Percentiles rank a stretch among this genome's conserved stretches.
These are phyloP conservation scores for Thraustotheca clavata DNA, from an alignment of 352 stramenopile genomes.

Conservation along the genomic window DNA sequence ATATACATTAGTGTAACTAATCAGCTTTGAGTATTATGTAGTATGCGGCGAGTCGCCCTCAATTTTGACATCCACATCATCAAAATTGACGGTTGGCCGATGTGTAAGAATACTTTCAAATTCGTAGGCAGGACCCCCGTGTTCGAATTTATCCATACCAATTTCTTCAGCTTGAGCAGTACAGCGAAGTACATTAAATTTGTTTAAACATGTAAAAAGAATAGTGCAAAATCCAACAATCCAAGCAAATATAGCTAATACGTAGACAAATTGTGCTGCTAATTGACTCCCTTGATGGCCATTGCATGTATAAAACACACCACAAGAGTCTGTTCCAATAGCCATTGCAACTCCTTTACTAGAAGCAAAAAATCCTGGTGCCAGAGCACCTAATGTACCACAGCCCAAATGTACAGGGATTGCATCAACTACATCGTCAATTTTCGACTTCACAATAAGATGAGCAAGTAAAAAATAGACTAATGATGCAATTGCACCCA, in stretches of 20 bases:
- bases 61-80: too few species aligned
- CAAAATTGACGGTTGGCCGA: too few species aligned
- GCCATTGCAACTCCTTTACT: conserved; percentile 24
- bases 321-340: conserved; percentile 23
- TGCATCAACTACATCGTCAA: conserved; percentile 82
- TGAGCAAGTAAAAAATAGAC: conserved; percentile 55
- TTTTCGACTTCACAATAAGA: conserved; percentile 30
- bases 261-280: conserved; percentile 30
- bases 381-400: conserved; percentile 59
- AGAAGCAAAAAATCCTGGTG: conserved; percentile 59
- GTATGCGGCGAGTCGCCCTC: too few species aligned
- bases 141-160: conserved; percentile 24
- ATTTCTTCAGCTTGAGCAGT: conserved; percentile 19
- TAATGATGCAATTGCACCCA: conserved; percentile 32
- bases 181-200: conserved; percentile 18
- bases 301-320: conserved; percentile 29
- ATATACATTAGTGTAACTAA: too few species aligned
- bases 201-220: conserved; percentile 34
- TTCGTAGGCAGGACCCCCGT: conserved; percentile 22
- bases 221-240: conserved; percentile 20
- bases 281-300: conserved; percentile 24
- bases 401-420: conserved; percentile 68
- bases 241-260: conserved; percentile 24
- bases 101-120: not conserved
- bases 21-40: too few species aligned